Conservation (phyloP, 176 grass and related monocot species). For the Bromus sterilis region DNA sequence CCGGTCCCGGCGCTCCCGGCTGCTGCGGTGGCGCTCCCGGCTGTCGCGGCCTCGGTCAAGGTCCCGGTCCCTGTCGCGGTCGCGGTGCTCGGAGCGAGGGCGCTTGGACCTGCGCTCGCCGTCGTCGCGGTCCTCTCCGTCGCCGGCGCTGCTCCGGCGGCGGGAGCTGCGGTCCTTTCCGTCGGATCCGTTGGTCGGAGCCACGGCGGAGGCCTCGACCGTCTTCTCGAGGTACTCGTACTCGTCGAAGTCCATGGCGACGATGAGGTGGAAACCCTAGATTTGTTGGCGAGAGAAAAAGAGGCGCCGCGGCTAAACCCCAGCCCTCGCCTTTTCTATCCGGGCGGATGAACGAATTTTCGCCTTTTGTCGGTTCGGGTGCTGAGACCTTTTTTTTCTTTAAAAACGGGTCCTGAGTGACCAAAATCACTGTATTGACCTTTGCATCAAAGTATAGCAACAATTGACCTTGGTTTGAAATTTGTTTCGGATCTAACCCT, state of each 20-base stretch:
- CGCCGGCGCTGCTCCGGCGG: conserved; percentile 35
- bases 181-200: conserved; percentile 28
- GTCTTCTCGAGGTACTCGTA: conserved; percentile 97
- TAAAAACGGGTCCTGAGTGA: no score
- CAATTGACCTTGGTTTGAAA: no score
- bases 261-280: conserved; percentile 35
- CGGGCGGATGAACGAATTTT: not conserved
- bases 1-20: conserved; percentile 23
- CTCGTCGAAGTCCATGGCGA: conserved; percentile 75
- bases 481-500: no score
- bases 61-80: not conserved
- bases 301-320: conserved; percentile 14
- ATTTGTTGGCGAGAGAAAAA: not conserved
- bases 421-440: no score
- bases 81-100: conserved; percentile 39
- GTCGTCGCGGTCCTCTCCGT: conserved; percentile 49
- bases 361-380: not conserved
- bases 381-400: no score
- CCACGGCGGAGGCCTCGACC: conserved; percentile 44
- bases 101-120: conserved; percentile 57
- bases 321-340: not conserved
- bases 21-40: conserved; percentile 29
- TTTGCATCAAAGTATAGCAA: no score
- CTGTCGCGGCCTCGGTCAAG: conserved; percentile 3
- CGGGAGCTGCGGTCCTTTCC: conserved; percentile 60